phyloP scores from a whole-genome alignment of 2,329 filamentous ascomycete species.

The Sclerotinia subarctica region DNA sequence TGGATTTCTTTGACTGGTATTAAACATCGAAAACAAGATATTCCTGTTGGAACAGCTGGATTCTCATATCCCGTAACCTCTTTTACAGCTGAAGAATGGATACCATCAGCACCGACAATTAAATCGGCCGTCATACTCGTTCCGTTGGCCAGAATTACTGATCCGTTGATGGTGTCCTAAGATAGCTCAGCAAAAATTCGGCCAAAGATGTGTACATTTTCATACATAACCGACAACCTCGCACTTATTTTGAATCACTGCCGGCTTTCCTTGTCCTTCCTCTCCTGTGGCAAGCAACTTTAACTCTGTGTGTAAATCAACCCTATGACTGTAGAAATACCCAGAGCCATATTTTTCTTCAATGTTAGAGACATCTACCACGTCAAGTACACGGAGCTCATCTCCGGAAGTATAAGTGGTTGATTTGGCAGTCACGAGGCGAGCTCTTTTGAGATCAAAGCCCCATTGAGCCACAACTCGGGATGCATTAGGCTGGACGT shows the following conservation, averaged over 20 bases:
- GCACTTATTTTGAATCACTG: slow-evolving; percentile 41
- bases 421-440: slow-evolving; percentile 35
- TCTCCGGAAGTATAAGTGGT: slow-evolving; percentile 40
- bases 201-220: no score
- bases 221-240: slow-evolving; percentile 40
- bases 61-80: slow-evolving; percentile 1
- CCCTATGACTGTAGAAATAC: slow-evolving; percentile 54
- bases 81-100: slow-evolving; percentile 32
- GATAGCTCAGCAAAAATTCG: slow-evolving; percentile 8
- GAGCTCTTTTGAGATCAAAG: slow-evolving; percentile 42
- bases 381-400: slow-evolving; percentile 23
- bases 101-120: slow-evolving; percentile 54
- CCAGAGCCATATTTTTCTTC: slow-evolving; percentile 37
- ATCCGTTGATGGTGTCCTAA: slow-evolving; percentile 33
- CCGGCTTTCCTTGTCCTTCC: slow-evolving; percentile 40
- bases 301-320: slow-evolving; percentile 51
- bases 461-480: slow-evolving; percentile 51
- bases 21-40: slow-evolving; percentile 30
- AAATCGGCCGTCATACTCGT: slow-evolving; percentile 46
- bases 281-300: slow-evolving; percentile 46
- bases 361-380: slow-evolving; percentile 24
- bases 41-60: slow-evolving; percentile 23
- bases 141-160: slow-evolving; percentile 47
- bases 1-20: slow-evolving; percentile 30
- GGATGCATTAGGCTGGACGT: slow-evolving; percentile 59